Evolutionary conservation across 805 yeast species (phyloP), one percentile per base, ranked within the genome.

Genomic region (Tetrapisispora pingtungensis): DNA sequence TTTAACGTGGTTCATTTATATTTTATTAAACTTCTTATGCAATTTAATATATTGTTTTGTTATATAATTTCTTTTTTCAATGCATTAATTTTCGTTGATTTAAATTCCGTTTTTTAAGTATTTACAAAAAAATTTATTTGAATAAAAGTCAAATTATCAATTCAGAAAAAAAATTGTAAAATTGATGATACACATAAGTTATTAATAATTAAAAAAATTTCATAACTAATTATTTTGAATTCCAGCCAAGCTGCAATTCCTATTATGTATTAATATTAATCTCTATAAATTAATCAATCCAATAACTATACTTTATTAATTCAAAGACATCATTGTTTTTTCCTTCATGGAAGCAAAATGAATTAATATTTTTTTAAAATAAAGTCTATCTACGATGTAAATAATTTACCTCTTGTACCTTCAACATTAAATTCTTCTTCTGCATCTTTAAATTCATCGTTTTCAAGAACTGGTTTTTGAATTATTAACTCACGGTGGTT

Each of bases 371-470:
- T n/a, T n/a, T n/a, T n/a, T n/a, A n/a, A n/a, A 26, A 26, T 26
- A 10, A 7, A 26, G 28, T 10, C 31, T 7, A 35, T 15, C 12
- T 7, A 35, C 8, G 32, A 33, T 6, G 31, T 27, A 37, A 60
- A 61, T 14, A 59, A 33, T 36, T 51, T 58, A n/a, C 64, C 64
- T 49, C 64, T 55, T n/a, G 62, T 45, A 28, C 50, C 52, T 5
- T 52, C 40, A 1, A 51, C 36, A 20, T 50, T 47, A 18, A 60
- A 42, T 12, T 55, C 62, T 43, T 57, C 61, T 13, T 46, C 44
- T 13, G 66, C 66, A 45, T 61, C 66, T 41, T 51, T 48, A 36
- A 61, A 61, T 12, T 55, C 57, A 27, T 59, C 65, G 7, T 45
- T 50, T 18, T 42, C 51, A 30, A 42, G 45, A 3, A 24, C 41